Conservation (phyloP, 2,329 filamentous ascomycete genomes). For the Fusarium sp. region DNA sequence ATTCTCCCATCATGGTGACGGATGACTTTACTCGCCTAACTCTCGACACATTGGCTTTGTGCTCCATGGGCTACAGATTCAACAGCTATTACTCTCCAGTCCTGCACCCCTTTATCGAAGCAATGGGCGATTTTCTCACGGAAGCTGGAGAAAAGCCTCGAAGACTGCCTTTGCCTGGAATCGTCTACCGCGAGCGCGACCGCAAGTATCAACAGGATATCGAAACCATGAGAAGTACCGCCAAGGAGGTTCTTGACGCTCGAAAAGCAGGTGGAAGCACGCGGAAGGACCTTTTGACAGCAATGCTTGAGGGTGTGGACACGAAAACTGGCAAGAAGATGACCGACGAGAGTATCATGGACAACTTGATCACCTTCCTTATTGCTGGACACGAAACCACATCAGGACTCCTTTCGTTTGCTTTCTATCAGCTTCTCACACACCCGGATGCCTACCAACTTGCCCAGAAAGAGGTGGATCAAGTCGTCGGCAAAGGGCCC, state of each 20-base stretch:
- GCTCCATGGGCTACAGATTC: slow-evolving; percentile 2
- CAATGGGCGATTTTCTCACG: background rate
- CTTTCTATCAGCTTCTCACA: background rate
- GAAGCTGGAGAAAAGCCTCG: background rate
- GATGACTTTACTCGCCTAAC: slow-evolving; percentile 79
- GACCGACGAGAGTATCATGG: slow-evolving; percentile 70
- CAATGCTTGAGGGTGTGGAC: slow-evolving; percentile 76
- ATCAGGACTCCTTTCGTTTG: slow-evolving; percentile 46
- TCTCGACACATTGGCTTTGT: background rate
- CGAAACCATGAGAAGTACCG: background rate
- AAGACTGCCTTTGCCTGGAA: background rate
- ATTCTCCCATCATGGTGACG: slow-evolving; percentile 66
- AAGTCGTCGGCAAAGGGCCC: background rate
- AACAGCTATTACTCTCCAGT: background rate
- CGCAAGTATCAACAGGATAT: background rate
- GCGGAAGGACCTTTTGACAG: slow-evolving; percentile 59
- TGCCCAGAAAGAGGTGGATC: background rate
- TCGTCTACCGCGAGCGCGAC: background rate
- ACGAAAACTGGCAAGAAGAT: slow-evolving; percentile 74
- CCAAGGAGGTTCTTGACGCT: background rate
- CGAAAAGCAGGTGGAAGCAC: background rate
- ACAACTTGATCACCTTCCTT: slow-evolving; percentile 79
- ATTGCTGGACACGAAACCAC: slow-evolving; percentile 80
- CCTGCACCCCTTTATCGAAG: background rate
- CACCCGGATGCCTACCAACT: background rate